These are phyloP conservation scores for Teunomyces gatunensis DNA, from an alignment of 805 yeast species.

Conservation along the genomic window DNA sequence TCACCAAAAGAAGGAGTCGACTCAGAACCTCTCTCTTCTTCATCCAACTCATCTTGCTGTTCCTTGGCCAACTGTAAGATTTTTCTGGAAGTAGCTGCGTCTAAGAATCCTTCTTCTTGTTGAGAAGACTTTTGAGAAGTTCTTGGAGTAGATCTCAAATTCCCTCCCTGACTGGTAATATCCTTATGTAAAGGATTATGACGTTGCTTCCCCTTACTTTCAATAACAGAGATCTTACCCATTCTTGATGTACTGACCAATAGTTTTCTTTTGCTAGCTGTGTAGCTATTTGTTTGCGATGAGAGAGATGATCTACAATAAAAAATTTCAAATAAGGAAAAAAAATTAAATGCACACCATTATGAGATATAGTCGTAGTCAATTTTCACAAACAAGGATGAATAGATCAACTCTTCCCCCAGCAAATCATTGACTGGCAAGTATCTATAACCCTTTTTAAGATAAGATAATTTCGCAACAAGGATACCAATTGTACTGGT, in stretches of 20 bases:
- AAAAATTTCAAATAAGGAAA: conserved; percentile 3
- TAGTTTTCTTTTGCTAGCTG: not conserved
- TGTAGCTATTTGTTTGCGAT: not conserved
- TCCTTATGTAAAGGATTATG: conserved; percentile 83
- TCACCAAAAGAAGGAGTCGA: conserved; percentile 20
- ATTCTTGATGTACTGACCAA: conserved; percentile 27
- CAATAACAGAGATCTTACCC: conserved; percentile 64
- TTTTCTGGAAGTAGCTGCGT: conserved; percentile 78
- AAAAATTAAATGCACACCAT: conserved; percentile 2
- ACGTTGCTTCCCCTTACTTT: conserved; percentile 55
- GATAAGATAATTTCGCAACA: conserved; percentile 57
- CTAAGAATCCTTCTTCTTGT: conserved; percentile 53
- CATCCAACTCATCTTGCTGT: conserved; percentile 86
- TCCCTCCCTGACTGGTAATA: conserved; percentile 71
- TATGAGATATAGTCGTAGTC: conserved; percentile 2
- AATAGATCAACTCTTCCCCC: conserved; percentile 70
- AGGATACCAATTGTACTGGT: conserved; percentile 51
- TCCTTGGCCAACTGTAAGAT: conserved; percentile 86
- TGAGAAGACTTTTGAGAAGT: conserved; percentile 21
- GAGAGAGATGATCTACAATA: conserved; percentile 7
- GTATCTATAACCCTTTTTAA: conserved; percentile 81
- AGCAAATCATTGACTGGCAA: conserved; percentile 69
- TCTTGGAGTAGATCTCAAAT: conserved; percentile 48
- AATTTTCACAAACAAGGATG: conserved; percentile 47
- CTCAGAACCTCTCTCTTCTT: conserved; percentile 51